Conservation (phyloP, 2,329 filamentous ascomycete species). For the Zymoseptoria ardabiliae region DNA sequence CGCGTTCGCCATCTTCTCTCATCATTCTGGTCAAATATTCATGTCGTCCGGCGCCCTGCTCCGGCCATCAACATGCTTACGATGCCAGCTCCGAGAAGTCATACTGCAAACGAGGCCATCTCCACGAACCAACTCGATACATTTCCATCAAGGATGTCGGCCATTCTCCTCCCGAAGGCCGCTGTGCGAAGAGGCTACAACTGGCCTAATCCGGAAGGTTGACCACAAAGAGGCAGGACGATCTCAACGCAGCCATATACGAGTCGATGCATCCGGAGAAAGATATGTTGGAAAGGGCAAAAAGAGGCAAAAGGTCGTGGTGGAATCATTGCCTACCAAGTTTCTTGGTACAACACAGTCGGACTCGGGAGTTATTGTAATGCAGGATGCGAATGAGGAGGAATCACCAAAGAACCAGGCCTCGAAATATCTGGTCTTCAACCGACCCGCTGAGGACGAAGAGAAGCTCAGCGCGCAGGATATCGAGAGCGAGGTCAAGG, state of each 20-base stretch:
- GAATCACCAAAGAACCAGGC: background rate
- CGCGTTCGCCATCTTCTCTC: background rate
- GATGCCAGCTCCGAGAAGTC: background rate
- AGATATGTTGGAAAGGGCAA: background rate
- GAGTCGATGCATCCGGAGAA: background rate
- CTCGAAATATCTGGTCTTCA: background rate
- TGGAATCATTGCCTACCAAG: background rate
- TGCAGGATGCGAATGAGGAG: constrained; percentile 11
- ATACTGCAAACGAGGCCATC: background rate
- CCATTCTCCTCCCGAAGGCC: background rate
- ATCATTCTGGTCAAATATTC: background rate
- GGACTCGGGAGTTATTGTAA: constrained; percentile 9
- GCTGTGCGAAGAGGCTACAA: background rate
- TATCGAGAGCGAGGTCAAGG: constrained; percentile 16
- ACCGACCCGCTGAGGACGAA: background rate
- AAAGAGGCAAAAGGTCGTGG: background rate
- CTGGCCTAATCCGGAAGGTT: background rate
- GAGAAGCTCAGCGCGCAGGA: constrained; percentile 15
- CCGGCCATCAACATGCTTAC: constrained; percentile 1
- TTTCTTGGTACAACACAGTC: background rate
- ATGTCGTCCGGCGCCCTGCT: background rate
- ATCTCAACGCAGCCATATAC: background rate
- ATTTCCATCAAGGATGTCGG: background rate
- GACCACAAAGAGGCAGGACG: background rate
- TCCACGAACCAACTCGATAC: background rate